Evolutionary conservation across 805 yeast species (phyloP), one percentile per base, ranked within the genome.

Genomic region (Yarrowia sp.): DNA sequence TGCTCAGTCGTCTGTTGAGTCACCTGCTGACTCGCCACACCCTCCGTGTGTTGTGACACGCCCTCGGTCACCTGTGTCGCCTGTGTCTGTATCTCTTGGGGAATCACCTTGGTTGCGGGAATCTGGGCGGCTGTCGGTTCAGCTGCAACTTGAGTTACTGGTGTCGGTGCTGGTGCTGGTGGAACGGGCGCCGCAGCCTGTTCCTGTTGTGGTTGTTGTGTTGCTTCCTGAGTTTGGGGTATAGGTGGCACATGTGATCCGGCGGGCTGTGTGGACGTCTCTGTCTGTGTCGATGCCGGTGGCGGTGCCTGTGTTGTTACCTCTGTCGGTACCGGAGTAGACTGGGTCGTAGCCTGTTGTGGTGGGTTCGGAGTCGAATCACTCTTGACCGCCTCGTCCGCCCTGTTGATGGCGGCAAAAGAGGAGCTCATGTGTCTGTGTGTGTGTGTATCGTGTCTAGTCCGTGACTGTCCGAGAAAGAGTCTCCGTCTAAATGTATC

Each of bases 401-500:
- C 28, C 1, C 58, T 40, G 35, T 51, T 51, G 58, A 51, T 51
- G 58, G 58, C 58, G 32, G 58, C 58, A 22, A 51, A 51, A 22
- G 58, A 51, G n/a, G 28, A 32, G 21, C 30, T 48, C 63, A 40
- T 51, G 54, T 10, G 33, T 17, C 14, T 5, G 54, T 19, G 22
- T 17, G 26, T 3, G 26, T 30, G 26, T n/a, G 8, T 7, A 21
- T n/a, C 4, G 19, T 36, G 40, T 4, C 2, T 16, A 5, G 43
- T 8, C 21, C 9, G 22, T 10, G 43, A 17, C 4, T n/a, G 8
- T 26, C 30, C 8, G 30, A 5, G 30, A 5, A 7, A 5, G 17
- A 4, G 38, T 17, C 40, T 1, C 16, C 7, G 41, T n/a, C 41
- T 21, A 17, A 21, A 7, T 36, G 21, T 36, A 35, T 35, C 41